A percentile compares a stretch with the other conserved stretches of the same genome.
phyloP scores from a whole-genome alignment of 306 rosid species.

The Astragalus membranaceus region DNA sequence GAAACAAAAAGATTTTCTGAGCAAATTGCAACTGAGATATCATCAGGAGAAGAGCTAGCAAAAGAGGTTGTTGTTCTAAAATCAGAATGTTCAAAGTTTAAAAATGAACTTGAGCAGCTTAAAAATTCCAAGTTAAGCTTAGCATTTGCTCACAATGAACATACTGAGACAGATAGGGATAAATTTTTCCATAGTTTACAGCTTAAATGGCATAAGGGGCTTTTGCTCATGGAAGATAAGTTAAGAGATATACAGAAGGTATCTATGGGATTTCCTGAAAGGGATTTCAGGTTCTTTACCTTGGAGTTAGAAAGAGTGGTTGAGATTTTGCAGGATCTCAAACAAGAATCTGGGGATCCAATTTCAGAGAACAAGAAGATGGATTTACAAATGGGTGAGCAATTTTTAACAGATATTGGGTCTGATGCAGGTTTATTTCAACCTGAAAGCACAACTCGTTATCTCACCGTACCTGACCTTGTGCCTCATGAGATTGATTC shows the following conservation, averaged over 20 bases:
- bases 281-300: constrained; percentile 51
- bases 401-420: constrained; percentile 51
- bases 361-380: constrained; percentile 43
- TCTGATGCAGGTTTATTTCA: constrained; percentile 61
- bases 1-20: constrained; percentile 55
- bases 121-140: constrained; percentile 43
- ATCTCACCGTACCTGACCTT: constrained; percentile 47
- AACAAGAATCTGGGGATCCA: constrained; percentile 54
- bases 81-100: constrained; percentile 71
- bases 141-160: constrained; percentile 34
- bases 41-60: constrained; percentile 66
- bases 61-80: constrained; percentile 66
- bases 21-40: constrained; percentile 75
- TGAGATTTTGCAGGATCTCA: constrained; percentile 55
- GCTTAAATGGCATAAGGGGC: constrained; percentile 59
- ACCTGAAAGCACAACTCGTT: constrained; percentile 52
- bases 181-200: constrained; percentile 43
- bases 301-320: constrained; percentile 62
- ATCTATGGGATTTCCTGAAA: constrained; percentile 60
- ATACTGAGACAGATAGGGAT: constrained; percentile 37
- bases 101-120: constrained; percentile 59
- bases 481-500: constrained; percentile 58
- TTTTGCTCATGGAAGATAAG: constrained; percentile 72
- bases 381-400: constrained; percentile 40
- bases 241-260: constrained; percentile 62